Evolutionary conservation across 192 early-diverging fungal species (phyloP).

Genomic region (Glomus cerebriforme): DNA sequence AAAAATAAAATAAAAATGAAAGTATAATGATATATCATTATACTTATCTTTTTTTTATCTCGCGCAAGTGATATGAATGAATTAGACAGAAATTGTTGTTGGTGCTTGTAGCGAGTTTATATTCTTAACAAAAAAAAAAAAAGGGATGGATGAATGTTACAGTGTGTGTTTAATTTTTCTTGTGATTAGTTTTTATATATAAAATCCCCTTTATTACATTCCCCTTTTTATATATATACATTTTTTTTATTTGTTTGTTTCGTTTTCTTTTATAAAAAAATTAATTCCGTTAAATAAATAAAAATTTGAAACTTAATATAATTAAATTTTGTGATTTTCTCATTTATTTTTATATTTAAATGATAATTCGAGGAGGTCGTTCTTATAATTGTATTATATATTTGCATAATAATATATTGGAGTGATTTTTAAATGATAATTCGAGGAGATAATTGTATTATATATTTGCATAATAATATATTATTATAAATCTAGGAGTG

Average conservation of each 20-base stretch:
- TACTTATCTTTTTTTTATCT: no score
- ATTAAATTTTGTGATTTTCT: neutral
- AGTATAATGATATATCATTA: no score
- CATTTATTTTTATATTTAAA: neutral
- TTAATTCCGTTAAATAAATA: neutral
- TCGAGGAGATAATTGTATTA: no score
- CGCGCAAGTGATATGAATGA: neutral
- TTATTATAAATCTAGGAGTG: no score
- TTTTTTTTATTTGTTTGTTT: neutral
- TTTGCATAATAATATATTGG: no score
- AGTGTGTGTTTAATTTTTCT: neutral
- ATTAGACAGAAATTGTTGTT: neutral
- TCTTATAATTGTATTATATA: no score
- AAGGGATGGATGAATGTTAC: neutral
- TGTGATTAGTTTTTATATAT: neutral
- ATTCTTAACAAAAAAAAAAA: no score
- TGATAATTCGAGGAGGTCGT: no score
- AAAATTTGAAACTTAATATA: neutral
- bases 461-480: no score
- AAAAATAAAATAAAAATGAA: no score
- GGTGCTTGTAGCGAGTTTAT: neutral
- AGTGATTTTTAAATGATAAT: no score
- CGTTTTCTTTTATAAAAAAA: neutral
- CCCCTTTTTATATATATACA: neutral
- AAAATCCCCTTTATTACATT: neutral